phyloP scores from a whole-genome alignment of 176 grass and related monocot genomes.

The Zea luxurians region DNA sequence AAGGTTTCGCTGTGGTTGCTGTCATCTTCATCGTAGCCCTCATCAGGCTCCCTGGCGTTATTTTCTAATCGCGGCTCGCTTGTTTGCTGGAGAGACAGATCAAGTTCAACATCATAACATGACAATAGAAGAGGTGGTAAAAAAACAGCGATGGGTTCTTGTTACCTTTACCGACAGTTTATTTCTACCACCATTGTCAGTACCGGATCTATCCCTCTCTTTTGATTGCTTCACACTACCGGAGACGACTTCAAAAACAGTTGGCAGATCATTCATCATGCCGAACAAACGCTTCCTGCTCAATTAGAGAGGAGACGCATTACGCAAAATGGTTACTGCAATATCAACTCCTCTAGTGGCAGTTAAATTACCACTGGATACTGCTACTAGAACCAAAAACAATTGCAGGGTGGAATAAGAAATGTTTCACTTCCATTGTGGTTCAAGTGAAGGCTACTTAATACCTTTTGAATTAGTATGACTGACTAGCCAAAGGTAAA shows the following conservation, averaged over 20 bases:
- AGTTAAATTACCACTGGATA: not conserved
- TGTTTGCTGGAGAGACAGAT: conserved; percentile 51
- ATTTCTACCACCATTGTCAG: conserved; percentile 74
- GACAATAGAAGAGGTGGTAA: not conserved
- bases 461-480: not conserved
- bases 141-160: not conserved
- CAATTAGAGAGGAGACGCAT: conserved; percentile 6
- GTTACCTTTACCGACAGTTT: conserved; percentile 75
- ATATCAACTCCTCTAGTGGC: not conserved
- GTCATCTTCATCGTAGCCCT: conserved; percentile 80
- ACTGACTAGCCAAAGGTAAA: not conserved
- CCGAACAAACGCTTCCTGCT: conserved; percentile 89
- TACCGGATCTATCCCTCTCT: conserved; percentile 61
- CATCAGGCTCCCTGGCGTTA: conserved; percentile 53
- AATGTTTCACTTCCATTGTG: not conserved
- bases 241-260: conserved; percentile 78
- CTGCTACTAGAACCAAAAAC: not conserved
- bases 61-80: conserved; percentile 57
- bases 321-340: not conserved
- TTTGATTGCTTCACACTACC: conserved; percentile 54
- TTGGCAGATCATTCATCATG: conserved; percentile 93
- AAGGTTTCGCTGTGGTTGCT: conserved; percentile 89
- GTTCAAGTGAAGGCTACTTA: not conserved
- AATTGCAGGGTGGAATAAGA: not conserved
- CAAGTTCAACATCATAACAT: not conserved